phyloP scores from a whole-genome alignment of 345 rosid genomes.

The Acer campestre region DNA sequence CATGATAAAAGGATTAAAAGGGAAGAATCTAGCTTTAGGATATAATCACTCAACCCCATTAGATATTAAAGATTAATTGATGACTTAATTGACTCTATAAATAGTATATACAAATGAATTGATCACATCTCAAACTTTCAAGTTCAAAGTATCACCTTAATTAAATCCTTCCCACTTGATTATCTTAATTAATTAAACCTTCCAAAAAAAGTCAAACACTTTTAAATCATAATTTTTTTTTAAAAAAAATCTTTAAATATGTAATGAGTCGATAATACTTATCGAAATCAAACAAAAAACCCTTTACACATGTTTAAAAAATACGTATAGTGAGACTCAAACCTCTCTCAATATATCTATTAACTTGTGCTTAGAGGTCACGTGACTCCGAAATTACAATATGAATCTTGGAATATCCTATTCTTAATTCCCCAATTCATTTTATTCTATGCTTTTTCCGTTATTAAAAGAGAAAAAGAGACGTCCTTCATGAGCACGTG shows the following conservation, averaged over 20 bases:
- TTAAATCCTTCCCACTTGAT: not conserved
- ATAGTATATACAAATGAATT: not conserved
- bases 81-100: not conserved
- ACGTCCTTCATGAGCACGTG: slow-evolving; percentile 30
- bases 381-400: not conserved
- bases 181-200: not conserved
- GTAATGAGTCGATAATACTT: no score
- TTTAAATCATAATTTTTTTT: not conserved
- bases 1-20: not conserved
- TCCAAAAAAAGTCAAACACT: not conserved
- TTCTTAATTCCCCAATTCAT: not conserved
- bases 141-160: not conserved
- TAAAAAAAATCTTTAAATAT: no score
- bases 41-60: not conserved
- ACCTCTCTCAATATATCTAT: no score
- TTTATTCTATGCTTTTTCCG: no score
- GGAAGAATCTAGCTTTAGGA: not conserved
- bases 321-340: no score
- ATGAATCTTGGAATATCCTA: slow-evolving; percentile 1
- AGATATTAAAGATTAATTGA: not conserved
- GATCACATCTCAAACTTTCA: not conserved
- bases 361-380: no score
- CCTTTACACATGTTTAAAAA: no score
- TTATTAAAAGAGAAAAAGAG: not conserved
- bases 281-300: no score